Base-by-base conservation (phyloP, 106 monocot genomes). In the Narthecium ossifragum region DNA sequence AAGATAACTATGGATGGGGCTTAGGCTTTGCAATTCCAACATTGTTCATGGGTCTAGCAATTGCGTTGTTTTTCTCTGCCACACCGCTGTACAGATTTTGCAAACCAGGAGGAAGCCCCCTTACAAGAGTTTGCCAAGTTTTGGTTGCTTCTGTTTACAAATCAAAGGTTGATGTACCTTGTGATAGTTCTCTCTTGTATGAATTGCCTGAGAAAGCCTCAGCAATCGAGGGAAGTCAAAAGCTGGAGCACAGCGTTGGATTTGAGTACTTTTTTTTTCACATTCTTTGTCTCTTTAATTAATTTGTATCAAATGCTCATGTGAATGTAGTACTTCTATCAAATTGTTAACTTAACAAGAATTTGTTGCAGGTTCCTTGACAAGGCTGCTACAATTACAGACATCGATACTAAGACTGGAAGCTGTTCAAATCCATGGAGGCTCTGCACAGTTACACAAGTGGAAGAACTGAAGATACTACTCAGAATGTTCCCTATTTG, bases 1-100 rank as follows among this genome's bases (percentile, higher is more conserved):
- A 96, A 83, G 94, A 96, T 52, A 96, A 90, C 31, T 78, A 56
- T 60, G 90, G 94, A 8, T 96, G 94, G 94, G 90, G 86, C 26
- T 55, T 96, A 47, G 94, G 94, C 0, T 94, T 94, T 83, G 80
- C 77, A 8, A 94, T 94, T 62, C 94, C 94, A 10, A 94, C 94
- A 38, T 26, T 94, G n/a, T 94, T 80, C 67, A 90, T 94, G 89
- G 94, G 57, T 12, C 12, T 94, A 5, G 94, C 94, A 28, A 83
- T 94, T 8, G 69, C 43, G 37, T 73, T 64, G 33, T 96, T 90
- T 62, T 81, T 90, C 63, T 34, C 72, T 17, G 94, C 86, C 26
- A 75, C 78, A 4, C 10, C 67, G 30, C 72, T 86, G 67, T 96
- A 96, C 59, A 83, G 90, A 60, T 78, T 86, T 62, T 86, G 86